These are phyloP conservation scores for Xylaria multiplex DNA, from an alignment of 2,329 filamentous ascomycete genomes.

Conservation along the genomic window DNA sequence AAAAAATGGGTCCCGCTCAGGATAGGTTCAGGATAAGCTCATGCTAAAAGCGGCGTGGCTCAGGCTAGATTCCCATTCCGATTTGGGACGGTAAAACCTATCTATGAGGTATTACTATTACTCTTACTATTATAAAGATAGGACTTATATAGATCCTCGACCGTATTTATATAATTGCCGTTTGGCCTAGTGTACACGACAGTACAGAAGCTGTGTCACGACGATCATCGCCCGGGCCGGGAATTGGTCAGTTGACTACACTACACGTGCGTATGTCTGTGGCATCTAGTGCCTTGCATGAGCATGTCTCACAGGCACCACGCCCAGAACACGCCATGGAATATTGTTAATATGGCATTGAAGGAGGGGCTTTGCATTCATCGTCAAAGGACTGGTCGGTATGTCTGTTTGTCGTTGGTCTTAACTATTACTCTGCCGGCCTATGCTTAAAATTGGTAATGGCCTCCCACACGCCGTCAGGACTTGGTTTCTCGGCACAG, in stretches of 20 bases:
- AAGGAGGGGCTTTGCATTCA: not conserved
- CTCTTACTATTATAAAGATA: not conserved
- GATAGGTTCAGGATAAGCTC: no score
- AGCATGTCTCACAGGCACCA: not conserved
- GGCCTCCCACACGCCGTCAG: slow-evolving; percentile 77
- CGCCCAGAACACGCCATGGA: not conserved
- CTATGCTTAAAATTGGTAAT: slow-evolving; percentile 58
- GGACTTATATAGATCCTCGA: not conserved
- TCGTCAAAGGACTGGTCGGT: not conserved
- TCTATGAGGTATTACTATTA: no score
- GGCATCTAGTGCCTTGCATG: slow-evolving; percentile 25
- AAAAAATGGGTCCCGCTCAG: no score
- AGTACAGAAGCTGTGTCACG: not conserved
- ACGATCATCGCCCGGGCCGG: not conserved
- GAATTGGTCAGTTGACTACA: not conserved
- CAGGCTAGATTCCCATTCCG: no score
- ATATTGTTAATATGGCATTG: not conserved
- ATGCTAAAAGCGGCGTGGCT: no score
- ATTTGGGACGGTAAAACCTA: no score
- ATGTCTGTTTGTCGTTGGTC: not conserved
- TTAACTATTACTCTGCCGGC: not conserved
- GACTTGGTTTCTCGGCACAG: slow-evolving; percentile 84
- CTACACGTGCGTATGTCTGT: not conserved
- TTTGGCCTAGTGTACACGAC: not conserved
- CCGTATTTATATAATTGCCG: slow-evolving; percentile 12